Evolutionary conservation across 2,329 filamentous ascomycete species (phyloP), one percentile per base, ranked within the genome.

Genomic region (Pezicula rhizophila): DNA sequence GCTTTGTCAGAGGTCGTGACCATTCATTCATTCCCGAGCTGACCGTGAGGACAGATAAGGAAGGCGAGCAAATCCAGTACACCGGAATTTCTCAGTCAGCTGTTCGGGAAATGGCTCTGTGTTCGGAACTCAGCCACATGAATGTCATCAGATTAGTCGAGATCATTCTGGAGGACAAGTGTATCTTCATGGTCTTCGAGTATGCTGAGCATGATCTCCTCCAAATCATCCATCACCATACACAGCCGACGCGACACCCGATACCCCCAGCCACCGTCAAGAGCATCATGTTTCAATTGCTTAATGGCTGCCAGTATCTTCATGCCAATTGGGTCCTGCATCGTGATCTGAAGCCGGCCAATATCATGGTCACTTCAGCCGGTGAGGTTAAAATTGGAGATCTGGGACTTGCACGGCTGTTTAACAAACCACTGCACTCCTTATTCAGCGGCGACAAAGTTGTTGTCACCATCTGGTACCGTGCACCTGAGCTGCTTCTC

Each of bases 131-230:
- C 23, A 82, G 79, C 50, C 90, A 99, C 66, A 75, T 81, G 49
- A 97, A 97, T 65, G 84, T 99, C 31, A 92, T 99, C 57, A 83
- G 86, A 51, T 80, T 96, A 1, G 83, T 92, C 53, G 93, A 99
- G 69, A 97, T 96, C 61, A 96, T 99, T 61, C 77, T 99, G 3
- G 92, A 99, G 70, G 91, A 96, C 68, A 97, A 97, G 72, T 96
- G 91, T 71, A 97, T 99, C 66, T 99, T 91, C 70, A 99, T 99
- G 87, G 91, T 99, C 2, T 97, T 99, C 60, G 93, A 97, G 68
- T 99, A 96, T 67, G 93, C 93, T 57, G 93, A 99, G 69, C 93
- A 99, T 67, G 93, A 99, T 68, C 73, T 99, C 34, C 76, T 99
- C 4, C 93, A 99, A 67, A 97, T 99, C 65, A 96, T 99, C 58